Evolutionary conservation across 208 protist genomes (phyloP), one percentile per base, ranked within the genome.

Genomic region (Porcisia deanei): DNA sequence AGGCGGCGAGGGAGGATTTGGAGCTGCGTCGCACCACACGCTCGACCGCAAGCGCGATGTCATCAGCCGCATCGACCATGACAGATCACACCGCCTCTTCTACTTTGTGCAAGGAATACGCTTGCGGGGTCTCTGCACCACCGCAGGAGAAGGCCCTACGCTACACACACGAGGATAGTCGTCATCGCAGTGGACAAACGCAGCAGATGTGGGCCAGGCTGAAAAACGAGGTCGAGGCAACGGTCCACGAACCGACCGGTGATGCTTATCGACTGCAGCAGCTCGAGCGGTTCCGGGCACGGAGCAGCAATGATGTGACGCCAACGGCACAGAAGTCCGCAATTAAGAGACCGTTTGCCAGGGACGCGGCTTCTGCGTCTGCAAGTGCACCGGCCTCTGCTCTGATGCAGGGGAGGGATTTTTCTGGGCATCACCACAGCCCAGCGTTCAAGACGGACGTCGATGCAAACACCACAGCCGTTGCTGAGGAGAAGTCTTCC

Each of bases 181-280:
- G 65, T n/a, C 52, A 63, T 49, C 70, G 41, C 18, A 80, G 78
- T 58, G 77, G 77, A 8, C 72, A 89, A 57, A 72, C 83, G 58
- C 80, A 83, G 61, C 80, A 88, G 77, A 61, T 87, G 55, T 95
- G 91, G 89, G 67, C 76, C 22, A 59, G 83, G 6, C 80, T 93
- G 43, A 94, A 94, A 79, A 54, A 74, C 20, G 88, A 94, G 73
- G 84, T 94, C 61, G 88, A 96, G 77, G 59, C 71, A 20, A 89
- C 82, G 25, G 79, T 77, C 37, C 69, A 93, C 45, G 77, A 83
- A 65, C 74, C 84, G 16, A 94, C 89, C 45, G 91, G 89, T 18
- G 88, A 97, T 69, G 88, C 89, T 60, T 97, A 95, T 74, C 80
- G 93, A 47, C 49, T 75, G 47, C 80, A 91, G 73, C 85, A 97